Evolutionary conservation across 2,329 filamentous ascomycete species (phyloP), one percentile per base, ranked within the genome.

Genomic region (Hypocreales sp.): DNA sequence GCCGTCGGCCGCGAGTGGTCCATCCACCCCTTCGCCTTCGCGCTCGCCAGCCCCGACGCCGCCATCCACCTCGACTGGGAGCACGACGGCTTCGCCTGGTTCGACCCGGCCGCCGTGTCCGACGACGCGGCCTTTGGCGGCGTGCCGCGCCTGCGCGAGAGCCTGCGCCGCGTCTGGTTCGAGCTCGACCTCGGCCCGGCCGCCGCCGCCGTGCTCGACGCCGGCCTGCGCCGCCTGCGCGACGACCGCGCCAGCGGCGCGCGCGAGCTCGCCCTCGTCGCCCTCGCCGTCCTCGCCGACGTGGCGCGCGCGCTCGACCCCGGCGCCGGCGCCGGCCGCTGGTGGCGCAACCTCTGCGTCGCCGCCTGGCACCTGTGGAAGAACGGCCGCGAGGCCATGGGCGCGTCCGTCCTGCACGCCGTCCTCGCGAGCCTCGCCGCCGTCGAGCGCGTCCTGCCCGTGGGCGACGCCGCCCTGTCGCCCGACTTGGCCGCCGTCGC

Each of bases 321-420:
- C 6, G 26, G 17, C 10, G 4, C 5, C 15, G 13, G 8, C 10
- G 7, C 15, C 13, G 15, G 15, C 2, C 12, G 12, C 20, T 72
- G 69, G 60, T 79, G 72, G 70, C 46, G 44, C 15, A 58, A 56
- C 16, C 43, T 65, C n/a, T 56, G 67, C 10, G 60, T 67, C 51
- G 58, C 56, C 3, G 67, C 61, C 3, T 79, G 74, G 65, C 67
- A 76, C 43, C 49, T 79, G 2, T 70, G 66, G 47, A 73, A 73
- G 39, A 72, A 73, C 29, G 69, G 71, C 0, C 60, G 71, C n/a
- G 69, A 72, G 35, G 72, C 64, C 42, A 79, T 79, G 72, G 64
- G 64, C 1, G 64, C 72, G 1, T 62, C 71, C 2, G 70, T 76
- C 16, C 52, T 68, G 21, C 56, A 50, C 24, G 56, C 54, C 8